phyloP scores from a whole-genome alignment of 2,329 filamentous ascomycete genomes.

The Penicillium sp. region DNA sequence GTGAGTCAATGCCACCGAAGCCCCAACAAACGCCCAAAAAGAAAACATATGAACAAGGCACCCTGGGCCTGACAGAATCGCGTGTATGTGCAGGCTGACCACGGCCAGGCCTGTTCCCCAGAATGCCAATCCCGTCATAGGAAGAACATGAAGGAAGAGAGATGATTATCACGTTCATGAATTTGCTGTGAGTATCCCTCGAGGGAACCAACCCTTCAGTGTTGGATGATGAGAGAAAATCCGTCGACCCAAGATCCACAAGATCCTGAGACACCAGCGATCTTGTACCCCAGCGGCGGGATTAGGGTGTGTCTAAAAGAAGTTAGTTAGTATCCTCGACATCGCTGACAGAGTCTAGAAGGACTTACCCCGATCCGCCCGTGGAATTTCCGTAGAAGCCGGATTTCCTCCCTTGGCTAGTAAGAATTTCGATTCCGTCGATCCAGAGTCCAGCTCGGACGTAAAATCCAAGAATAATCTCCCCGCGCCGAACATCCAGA shows the following conservation, averaged over 20 bases:
- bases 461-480: slow-evolving; percentile 85
- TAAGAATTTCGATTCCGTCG: slow-evolving; percentile 87
- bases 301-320: slow-evolving; percentile 76
- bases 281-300: slow-evolving; percentile 83
- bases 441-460: slow-evolving; percentile 80
- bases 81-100: slow-evolving; percentile 20
- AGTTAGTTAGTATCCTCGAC: slow-evolving; percentile 19
- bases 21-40: slow-evolving; percentile 17
- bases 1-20: slow-evolving; percentile 17
- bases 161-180: neutral
- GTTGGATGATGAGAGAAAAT: slow-evolving; percentile 78
- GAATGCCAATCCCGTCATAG: slow-evolving; percentile 7
- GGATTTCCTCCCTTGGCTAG: slow-evolving; percentile 84
- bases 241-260: slow-evolving; percentile 82
- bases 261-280: slow-evolving; percentile 85
- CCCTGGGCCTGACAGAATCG: slow-evolving; percentile 7
- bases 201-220: slow-evolving; percentile 46
- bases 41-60: slow-evolving; percentile 23
- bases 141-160: slow-evolving; percentile 7
- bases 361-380: slow-evolving; percentile 78
- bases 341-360: too few species aligned
- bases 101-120: slow-evolving; percentile 8
- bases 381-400: slow-evolving; percentile 79
- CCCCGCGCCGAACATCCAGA: slow-evolving; percentile 79
- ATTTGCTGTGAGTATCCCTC: neutral